Evolutionary conservation across 2,329 filamentous ascomycete genomes (phyloP), one percentile per base, ranked within the genome.

Genomic region (Stagonosporopsis rhizophila): DNA sequence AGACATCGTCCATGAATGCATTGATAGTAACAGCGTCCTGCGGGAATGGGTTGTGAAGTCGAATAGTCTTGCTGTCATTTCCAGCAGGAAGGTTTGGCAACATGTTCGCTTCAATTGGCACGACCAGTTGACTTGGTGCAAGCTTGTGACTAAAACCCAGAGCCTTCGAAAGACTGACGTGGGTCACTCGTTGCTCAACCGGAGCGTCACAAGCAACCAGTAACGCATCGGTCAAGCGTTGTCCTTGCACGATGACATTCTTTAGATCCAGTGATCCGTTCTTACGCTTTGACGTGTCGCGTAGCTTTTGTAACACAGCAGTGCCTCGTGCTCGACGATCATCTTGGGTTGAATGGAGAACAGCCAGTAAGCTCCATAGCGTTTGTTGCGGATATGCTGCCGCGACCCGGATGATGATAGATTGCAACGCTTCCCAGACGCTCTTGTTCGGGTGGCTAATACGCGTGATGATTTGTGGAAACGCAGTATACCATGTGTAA

Each of bases 391-490:
- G 94, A 74, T 97, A 90, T n/a, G 87, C 82, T 38, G 87, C 83
- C 8, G 96, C 88, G n/a, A 97, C 91, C 72, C 91, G 94, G 58
- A 89, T 80, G 52, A 99, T 92, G 63, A 98, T 94, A 30, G 84
- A 83, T 49, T 88, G 86, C 6, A 99, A 79, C 9, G 90, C 81
- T 56, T 88, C 86, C 76, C 91, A 96, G 1, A 96, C 92, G 1
- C 87, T 85, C 4, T 76, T 76, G 72, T 96, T 91, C 1, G 89
- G 87, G 77, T 99, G 95, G 41, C 90, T 91, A 67, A 99, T 97
- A 28, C 95, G 88, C n/a, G 94, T 95, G 53, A 99, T 90, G 59
- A 99, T 89, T 76, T 99, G 95, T 5, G 95, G 90, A 38, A 99
- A 81, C 6, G 94, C 87, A 1, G 89, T 90, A 71, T 92, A 94